A percentile compares a stretch with the other conserved stretches of the same genome.
These are phyloP conservation scores for Nannizziopsis arthrosporioides DNA, from an alignment of 2,329 filamentous ascomycete genomes.

Conservation along the genomic window DNA sequence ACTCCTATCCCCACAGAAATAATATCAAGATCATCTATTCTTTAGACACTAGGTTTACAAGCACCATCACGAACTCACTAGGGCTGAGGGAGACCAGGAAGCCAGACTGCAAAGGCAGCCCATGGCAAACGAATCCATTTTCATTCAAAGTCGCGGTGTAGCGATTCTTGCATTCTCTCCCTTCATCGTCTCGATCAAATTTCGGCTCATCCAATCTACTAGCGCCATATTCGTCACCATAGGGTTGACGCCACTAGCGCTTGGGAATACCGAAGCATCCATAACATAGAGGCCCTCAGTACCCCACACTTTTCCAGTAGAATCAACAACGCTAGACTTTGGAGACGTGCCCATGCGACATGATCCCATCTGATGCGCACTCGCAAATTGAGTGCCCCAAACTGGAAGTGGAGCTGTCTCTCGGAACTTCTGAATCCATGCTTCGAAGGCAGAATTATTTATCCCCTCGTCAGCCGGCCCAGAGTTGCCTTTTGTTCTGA, in stretches of 20 bases:
- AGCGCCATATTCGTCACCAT: constrained; percentile 44
- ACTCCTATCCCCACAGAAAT: no score
- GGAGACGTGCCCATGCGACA: constrained; percentile 38
- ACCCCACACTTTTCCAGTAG: constrained; percentile 37
- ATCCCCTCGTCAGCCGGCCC: constrained; percentile 31
- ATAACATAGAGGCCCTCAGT: constrained; percentile 37
- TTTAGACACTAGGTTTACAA: no score
- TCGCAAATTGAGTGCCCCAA: constrained; percentile 35
- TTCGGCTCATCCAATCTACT: constrained; percentile 36
- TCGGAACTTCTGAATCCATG: constrained; percentile 43
- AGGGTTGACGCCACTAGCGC: constrained; percentile 41
- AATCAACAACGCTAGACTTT: constrained; percentile 35
- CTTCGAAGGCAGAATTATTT: constrained; percentile 44
- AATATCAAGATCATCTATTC: no score
- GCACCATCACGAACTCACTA: no score
- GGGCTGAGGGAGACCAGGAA: no score
- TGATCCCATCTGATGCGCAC: constrained; percentile 43
- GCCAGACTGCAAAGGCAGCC: no score
- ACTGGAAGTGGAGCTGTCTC: constrained; percentile 36
- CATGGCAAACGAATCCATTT: no score
- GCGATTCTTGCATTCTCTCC: constrained; percentile 22
- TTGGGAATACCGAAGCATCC: constrained; percentile 41
- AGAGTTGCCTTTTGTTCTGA: constrained; percentile 29
- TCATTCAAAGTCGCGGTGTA: constrained; percentile 4
- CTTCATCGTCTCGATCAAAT: constrained; percentile 26